Evolutionary conservation across 495 filamentous ascomycete genomes (phyloP).

Genomic region (Podospora comata): DNA sequence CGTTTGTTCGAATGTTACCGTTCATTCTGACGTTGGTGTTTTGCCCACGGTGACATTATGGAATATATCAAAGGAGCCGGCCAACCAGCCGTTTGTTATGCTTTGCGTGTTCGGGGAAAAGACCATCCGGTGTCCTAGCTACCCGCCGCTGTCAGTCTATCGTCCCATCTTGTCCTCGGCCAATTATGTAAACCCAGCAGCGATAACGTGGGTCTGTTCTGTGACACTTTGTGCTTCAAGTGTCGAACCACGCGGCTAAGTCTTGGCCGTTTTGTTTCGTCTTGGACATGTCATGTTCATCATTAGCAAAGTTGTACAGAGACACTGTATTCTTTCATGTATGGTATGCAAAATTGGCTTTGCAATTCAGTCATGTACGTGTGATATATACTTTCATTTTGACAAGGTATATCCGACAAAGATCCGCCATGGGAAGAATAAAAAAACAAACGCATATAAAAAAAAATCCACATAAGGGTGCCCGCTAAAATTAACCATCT

Average conservation of each 20-base stretch:
- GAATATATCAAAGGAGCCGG: neutral
- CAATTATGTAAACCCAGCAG: neutral
- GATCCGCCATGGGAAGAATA: neutral
- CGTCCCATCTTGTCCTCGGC: neutral
- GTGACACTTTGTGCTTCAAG: neutral
- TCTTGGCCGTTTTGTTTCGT: neutral
- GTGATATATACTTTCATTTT: neutral
- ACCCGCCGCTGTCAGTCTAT: neutral
- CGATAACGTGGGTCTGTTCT: neutral
- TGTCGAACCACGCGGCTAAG: neutral
- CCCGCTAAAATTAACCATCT: neutral
- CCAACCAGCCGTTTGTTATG: neutral
- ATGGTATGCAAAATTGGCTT: neutral
- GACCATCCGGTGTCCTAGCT: neutral
- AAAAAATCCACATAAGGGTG: neutral
- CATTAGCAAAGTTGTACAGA: neutral
- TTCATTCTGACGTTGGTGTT: neutral
- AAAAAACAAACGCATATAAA: neutral
- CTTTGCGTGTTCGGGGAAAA: neutral
- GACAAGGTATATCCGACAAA: neutral
- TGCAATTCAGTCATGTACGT: neutral
- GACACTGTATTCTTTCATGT: no score
- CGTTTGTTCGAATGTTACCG: neutral
- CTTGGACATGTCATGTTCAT: neutral
- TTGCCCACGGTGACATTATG: neutral